phyloP scores from a whole-genome alignment of 176 grass and related monocot species.

The Oryza brachyantha region DNA sequence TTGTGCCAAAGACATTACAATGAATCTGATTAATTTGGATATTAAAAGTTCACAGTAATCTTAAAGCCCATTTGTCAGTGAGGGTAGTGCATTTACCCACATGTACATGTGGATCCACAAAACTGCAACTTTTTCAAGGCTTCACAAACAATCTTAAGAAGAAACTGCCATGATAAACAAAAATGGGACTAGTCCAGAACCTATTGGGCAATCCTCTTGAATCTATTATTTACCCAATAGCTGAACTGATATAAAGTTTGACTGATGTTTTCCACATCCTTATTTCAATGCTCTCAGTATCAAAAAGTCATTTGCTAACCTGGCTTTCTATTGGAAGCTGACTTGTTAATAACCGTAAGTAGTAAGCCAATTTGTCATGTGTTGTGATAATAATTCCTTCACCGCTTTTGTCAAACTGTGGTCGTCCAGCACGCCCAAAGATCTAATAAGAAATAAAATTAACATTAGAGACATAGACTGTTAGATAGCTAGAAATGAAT shows the following conservation, averaged over 20 bases:
- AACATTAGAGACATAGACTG: constrained; percentile 28
- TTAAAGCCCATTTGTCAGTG: neutral
- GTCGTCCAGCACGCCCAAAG: constrained; percentile 97
- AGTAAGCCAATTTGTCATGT: constrained; percentile 93
- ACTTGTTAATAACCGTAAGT: constrained; percentile 85
- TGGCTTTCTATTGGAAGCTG: constrained; percentile 98
- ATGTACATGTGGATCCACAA: neutral
- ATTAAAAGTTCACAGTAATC: neutral
- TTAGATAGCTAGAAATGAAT: constrained; percentile 9
- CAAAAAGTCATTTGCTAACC: constrained; percentile 42
- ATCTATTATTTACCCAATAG: constrained; percentile 6
- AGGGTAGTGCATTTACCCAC: neutral
- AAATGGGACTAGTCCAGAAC: neutral
- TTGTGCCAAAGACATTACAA: neutral
- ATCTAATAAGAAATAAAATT: constrained; percentile 52
- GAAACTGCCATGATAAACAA: neutral
- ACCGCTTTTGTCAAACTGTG: constrained; percentile 97
- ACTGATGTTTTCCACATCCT: constrained; percentile 11
- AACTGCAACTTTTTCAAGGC: neutral
- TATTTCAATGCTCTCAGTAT: neutral
- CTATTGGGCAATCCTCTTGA: neutral
- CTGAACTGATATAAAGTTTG: constrained; percentile 2
- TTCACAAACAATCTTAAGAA: neutral
- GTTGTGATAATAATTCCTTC: constrained; percentile 98
- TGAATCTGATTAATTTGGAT: neutral